Base-by-base conservation (phyloP, 2,329 filamentous ascomycete genomes). In the Xylariaceae sp. region DNA sequence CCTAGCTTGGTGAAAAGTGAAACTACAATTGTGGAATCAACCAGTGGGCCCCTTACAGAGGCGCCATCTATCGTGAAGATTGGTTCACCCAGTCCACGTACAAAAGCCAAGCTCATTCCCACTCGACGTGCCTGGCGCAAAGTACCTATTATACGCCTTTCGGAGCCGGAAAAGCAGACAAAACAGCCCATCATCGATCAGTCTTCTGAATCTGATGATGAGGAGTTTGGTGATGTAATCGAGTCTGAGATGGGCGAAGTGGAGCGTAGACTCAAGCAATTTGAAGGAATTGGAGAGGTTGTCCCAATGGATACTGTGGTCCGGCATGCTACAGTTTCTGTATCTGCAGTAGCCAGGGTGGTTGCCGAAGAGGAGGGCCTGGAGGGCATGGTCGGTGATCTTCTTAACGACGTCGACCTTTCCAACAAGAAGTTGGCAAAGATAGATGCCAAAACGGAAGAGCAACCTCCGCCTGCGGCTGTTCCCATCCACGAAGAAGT, bases 201-300 rank as follows among this genome's bases (percentile, higher is more conserved):
- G 33, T 68, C 70, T 29, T 74, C 70, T 0, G 72, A 76, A 34
- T 68, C 65, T 10, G 43, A 67, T 32, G 70, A 77, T 27, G 73
- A 77, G 36, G 73, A 76, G 30, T 70, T 77, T 58, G 71, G 66
- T 13, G 70, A 73, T 32, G 71, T 71, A 38, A 74, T 77, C 33
- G 63, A 68, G 33, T 59, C 60, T 33, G 60, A 75, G 43, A 74
- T 77, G 23, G 52, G 59, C 26, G 70, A 75, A 47, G 63, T 65
- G 2, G 66, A 75, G 39, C 56, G 56, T 1, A 63, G 72, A 34
- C 46, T 77, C 19, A 61, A 61, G 37, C 67, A 64, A 31, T 51
- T 75, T 5, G 60, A 67, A 35, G 51, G 48, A 3, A 47, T 60
- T 36, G 47, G 59, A 38, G 46, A 64, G 37, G 40, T 51, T 40